These are phyloP conservation scores for Mycothermus thermophilus DNA, from an alignment of 495 filamentous ascomycete species.

Conservation along the genomic window DNA sequence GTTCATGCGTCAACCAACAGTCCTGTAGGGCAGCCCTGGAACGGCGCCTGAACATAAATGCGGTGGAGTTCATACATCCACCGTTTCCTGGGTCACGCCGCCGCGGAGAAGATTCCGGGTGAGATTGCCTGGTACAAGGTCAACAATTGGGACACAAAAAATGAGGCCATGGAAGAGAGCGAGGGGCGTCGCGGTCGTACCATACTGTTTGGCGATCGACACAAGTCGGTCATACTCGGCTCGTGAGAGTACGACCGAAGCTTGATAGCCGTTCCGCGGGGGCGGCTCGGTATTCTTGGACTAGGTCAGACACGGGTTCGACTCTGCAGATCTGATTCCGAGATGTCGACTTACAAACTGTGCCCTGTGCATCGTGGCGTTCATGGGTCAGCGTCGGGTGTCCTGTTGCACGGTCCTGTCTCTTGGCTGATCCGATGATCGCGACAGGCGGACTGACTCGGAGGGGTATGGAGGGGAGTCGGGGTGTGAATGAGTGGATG, in stretches of 20 bases:
- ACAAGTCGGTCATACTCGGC: slow-evolving; percentile 23
- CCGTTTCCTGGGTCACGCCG: slow-evolving; percentile 45
- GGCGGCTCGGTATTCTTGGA: slow-evolving; percentile 7
- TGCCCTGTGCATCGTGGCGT: slow-evolving; percentile 5
- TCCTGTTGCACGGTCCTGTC: background rate
- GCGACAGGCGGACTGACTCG: no score
- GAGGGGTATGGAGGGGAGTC: no score
- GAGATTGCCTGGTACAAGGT: slow-evolving; percentile 39
- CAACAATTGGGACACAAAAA: background rate
- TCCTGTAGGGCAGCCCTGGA: no score
- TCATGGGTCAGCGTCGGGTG: slow-evolving; percentile 8
- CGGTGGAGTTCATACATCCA: slow-evolving; percentile 51
- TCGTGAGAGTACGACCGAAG: slow-evolving; percentile 15
- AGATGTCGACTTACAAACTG: slow-evolving; percentile 14
- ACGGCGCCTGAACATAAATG: no score
- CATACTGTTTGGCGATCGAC: slow-evolving; percentile 19
- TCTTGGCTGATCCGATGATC: background rate
- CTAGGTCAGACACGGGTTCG: slow-evolving; percentile 1
- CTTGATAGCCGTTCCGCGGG: slow-evolving; percentile 1
- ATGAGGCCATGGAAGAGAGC: no score
- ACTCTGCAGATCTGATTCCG: background rate
- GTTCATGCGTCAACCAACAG: slow-evolving; percentile 1
- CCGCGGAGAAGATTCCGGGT: slow-evolving; percentile 47
- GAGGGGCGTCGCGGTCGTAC: no score
- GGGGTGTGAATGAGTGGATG: no score